Evolutionary conservation across 1,139 yeast genomes (phyloP).

Genomic region (Sugiyamaella japonica): DNA sequence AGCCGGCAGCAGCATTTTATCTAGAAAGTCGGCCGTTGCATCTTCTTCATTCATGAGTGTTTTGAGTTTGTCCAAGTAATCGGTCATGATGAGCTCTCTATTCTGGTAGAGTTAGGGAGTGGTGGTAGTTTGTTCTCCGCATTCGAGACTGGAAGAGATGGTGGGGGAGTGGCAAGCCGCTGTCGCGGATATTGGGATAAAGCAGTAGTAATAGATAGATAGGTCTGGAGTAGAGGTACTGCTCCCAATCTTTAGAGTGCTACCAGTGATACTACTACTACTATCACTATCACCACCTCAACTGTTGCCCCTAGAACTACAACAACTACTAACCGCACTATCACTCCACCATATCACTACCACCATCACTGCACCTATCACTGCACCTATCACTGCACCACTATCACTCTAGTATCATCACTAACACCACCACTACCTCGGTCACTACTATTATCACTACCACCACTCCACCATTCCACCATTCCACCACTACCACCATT

Average conservation of each 20-base stretch:
- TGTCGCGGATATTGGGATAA: background rate
- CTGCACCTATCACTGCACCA: background rate
- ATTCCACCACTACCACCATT: no score
- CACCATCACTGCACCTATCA: no score
- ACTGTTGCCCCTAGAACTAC: background rate
- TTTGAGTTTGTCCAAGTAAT: background rate
- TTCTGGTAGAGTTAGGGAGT: background rate
- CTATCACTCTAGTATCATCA: no score
- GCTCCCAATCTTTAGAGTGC: no score
- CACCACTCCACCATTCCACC: no score
- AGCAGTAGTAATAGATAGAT: no score
- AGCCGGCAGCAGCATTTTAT: constrained; percentile 7
- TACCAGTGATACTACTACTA: background rate
- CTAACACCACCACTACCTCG: no score
- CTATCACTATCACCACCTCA: no score
- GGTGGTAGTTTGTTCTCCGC: background rate
- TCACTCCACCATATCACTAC: no score
- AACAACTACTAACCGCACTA: no score
- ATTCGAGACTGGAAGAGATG: background rate
- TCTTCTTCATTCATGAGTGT: constrained; percentile 3
- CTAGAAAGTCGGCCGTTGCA: background rate
- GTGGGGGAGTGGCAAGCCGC: background rate
- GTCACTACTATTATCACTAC: background rate
- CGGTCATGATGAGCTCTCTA: background rate
- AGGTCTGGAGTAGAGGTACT: no score